Evolutionary conservation across 1,139 yeast species (phyloP).

Genomic region (Blastobotrys arbuscula): DNA sequence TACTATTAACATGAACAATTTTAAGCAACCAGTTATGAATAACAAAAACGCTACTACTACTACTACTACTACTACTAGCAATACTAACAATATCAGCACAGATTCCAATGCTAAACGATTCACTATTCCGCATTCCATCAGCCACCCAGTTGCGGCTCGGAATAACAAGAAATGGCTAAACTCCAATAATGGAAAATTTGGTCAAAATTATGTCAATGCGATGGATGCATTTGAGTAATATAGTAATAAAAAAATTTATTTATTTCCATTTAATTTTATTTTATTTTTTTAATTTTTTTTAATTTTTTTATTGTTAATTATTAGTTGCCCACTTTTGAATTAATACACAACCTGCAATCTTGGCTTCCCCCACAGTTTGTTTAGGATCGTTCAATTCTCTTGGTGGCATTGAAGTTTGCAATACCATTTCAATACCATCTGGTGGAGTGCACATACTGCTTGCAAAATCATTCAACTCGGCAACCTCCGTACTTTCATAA

Average conservation of each 20-base stretch:
- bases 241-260: background rate
- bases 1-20: background rate
- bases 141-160: background rate
- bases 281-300: background rate
- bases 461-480: constrained; percentile 65
- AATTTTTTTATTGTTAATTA: background rate
- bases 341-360: constrained; percentile 76
- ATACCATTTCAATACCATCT: constrained; percentile 46
- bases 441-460: constrained; percentile 42
- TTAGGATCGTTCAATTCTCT: constrained; percentile 58
- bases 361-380: constrained; percentile 64
- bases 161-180: background rate
- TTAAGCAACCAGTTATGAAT: background rate
- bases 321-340: constrained; percentile 46
- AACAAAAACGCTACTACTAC: too few species aligned
- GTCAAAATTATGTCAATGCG: constrained; percentile 12
- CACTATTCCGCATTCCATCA: background rate
- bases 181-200: constrained; percentile 5
- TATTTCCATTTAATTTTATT: too few species aligned
- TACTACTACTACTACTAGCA: background rate
- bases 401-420: constrained; percentile 83
- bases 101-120: background rate
- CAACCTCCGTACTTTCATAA: constrained; percentile 58
- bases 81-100: background rate
- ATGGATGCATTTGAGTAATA: constrained; percentile 13